Base-by-base conservation (phyloP, 2,329 filamentous ascomycete species). In the Talaromyces sp. region DNA sequence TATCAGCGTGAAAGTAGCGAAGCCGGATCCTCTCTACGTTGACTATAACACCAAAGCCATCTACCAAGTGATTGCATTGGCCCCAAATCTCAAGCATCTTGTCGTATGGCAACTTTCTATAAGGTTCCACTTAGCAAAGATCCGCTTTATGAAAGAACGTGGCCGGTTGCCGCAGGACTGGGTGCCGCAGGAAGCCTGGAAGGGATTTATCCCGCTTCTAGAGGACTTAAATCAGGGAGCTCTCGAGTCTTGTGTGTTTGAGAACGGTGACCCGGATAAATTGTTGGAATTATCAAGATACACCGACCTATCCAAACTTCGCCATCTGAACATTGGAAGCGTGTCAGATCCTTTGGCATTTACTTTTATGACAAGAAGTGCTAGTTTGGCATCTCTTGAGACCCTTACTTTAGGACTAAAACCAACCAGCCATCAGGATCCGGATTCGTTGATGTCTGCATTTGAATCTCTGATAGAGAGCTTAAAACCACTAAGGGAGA, bases 71-170 rank as follows among this genome's bases (percentile, higher is more conserved):
- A 9, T 22, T 36, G 37, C 53, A 13, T n/a, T 56, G 40, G 53
- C 53, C 8, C 37, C 53, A 5, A 56, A 56, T 56, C 53, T 56
- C 17, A 56, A 46, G 39, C 53, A 56, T 45, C 21, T 56, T 35
- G 40, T 45, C 19, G 36, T 56, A n/a, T n/a, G n/a, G n/a, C n/a
- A n/a, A n/a, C n/a, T n/a, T n/a, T n/a, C n/a, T n/a, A n/a, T n/a
- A n/a, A n/a, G n/a, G n/a, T 56, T 10, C 11, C 2, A 2, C 22
- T 21, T 56, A 39, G 53, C 8, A n/a, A 17, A 35, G 53, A n/a
- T n/a, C n/a, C n/a, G n/a, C n/a, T n/a, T n/a, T n/a, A n/a, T n/a
- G n/a, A n/a, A n/a, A n/a, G n/a, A n/a, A n/a, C 25, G 22, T 19
- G 22, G 1, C 2, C 41, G 21, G 41, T 6, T 11, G 41, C 11